These are phyloP conservation scores for Truncatella angustata DNA, from an alignment of 2,329 filamentous ascomycete species.

Conservation along the genomic window DNA sequence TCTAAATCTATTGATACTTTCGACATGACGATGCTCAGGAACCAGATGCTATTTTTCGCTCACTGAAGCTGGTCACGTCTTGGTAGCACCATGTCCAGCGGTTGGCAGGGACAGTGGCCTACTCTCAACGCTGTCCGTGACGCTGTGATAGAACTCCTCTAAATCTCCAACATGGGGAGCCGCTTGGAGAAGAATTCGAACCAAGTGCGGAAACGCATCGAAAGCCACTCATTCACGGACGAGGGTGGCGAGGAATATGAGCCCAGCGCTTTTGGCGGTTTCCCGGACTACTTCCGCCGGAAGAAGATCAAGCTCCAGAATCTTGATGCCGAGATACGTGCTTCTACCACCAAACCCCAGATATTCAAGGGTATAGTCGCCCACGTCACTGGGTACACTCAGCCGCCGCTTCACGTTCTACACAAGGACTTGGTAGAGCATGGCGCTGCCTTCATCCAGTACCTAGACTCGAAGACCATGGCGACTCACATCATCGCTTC, in stretches of 20 bases:
- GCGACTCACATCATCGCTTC: slow-evolving; percentile 96
- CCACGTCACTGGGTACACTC: slow-evolving; percentile 94
- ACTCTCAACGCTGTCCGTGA: too few species aligned
- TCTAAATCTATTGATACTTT: too few species aligned
- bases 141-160: too few species aligned
- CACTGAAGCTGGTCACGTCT: too few species aligned
- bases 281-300: slow-evolving; percentile 86
- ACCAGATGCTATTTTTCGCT: too few species aligned
- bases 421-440: slow-evolving; percentile 85
- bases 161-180: slow-evolving; percentile 49
- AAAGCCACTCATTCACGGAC: slow-evolving; percentile 68
- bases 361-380: slow-evolving; percentile 91
- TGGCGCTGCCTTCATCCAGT: slow-evolving; percentile 94
- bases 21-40: too few species aligned
- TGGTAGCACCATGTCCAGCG: background rate
- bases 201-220: slow-evolving; percentile 59
- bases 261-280: slow-evolving; percentile 82
- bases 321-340: slow-evolving; percentile 77
- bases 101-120: background rate
- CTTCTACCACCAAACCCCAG: slow-evolving; percentile 68
- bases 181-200: slow-evolving; percentile 63
- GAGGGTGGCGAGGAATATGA: slow-evolving; percentile 92
- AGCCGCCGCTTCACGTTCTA: slow-evolving; percentile 84
- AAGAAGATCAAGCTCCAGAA: slow-evolving; percentile 99
- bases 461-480: slow-evolving; percentile 89